Evolutionary conservation across 179 eudicot species (phyloP).

Genomic region (Drosera spatulata): DNA sequence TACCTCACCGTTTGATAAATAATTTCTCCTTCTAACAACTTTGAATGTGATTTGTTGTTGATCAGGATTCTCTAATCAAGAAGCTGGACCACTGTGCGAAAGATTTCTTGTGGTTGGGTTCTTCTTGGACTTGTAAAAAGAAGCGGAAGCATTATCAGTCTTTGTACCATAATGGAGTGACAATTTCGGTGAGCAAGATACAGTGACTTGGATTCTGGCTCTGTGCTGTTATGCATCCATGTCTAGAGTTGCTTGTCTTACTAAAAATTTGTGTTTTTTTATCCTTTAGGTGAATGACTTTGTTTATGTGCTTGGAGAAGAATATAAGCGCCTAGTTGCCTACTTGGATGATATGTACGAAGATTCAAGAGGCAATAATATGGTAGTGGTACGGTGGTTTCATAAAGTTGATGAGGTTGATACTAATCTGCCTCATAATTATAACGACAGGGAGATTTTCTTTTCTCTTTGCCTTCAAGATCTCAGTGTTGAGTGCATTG

Average conservation of each 20-base stretch:
- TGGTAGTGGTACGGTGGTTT: constrained; percentile 97
- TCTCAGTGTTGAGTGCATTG: constrained; percentile 80
- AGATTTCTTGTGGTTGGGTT: constrained; percentile 55
- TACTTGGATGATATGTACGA: constrained; percentile 81
- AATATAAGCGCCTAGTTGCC: constrained; percentile 60
- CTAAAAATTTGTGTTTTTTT: background rate
- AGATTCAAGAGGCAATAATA: constrained; percentile 64
- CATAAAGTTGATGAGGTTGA: constrained; percentile 95
- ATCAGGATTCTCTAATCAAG: constrained; percentile 24
- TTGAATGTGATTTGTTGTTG: background rate
- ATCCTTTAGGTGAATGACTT: constrained; percentile 54
- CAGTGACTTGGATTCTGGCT: background rate
- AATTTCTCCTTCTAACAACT: no score
- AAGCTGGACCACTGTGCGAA: constrained; percentile 20
- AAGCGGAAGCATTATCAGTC: constrained; percentile 54
- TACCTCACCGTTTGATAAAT: no score
- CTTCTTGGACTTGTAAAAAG: constrained; percentile 64
- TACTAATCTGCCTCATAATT: constrained; percentile 58
- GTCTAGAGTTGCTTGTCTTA: background rate
- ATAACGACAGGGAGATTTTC: constrained; percentile 85
- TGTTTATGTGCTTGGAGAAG: constrained; percentile 81
- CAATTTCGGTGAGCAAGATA: constrained; percentile 33
- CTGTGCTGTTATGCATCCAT: no score
- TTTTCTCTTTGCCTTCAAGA: constrained; percentile 94
- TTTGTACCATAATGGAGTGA: constrained; percentile 50